Conservation (phyloP, 108 stramenopile genomes). For the Skeletonema costatum region DNA sequence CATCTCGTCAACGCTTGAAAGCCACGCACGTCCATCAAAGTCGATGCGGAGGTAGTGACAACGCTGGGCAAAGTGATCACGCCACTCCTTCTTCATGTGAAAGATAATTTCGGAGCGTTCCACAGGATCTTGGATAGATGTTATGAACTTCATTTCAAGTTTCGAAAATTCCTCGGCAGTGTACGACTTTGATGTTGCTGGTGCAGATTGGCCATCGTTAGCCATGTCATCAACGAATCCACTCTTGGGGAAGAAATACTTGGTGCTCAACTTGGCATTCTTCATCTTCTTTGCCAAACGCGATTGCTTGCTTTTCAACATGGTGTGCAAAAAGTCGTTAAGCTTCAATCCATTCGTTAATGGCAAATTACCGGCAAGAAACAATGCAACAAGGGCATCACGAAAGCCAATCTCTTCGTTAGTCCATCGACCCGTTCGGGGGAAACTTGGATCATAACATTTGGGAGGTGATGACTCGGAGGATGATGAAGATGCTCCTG, state of each 20-base stretch:
- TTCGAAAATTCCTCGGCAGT: conserved; percentile 54
- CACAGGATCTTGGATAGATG: conserved; percentile 55
- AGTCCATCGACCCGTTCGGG: conserved; percentile 80
- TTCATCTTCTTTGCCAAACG: conserved; percentile 91
- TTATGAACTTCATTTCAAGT: conserved; percentile 66
- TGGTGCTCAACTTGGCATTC: conserved; percentile 76
- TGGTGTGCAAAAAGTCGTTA: conserved; percentile 75
- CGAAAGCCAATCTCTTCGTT: conserved; percentile 68
- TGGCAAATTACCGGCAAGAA: conserved; percentile 68
- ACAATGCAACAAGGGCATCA: conserved; percentile 69
- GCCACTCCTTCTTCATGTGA: conserved; percentile 86
- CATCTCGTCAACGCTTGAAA: conserved; percentile 76
- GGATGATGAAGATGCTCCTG: neutral
- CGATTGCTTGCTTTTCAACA: conserved; percentile 85
- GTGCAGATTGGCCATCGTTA: neutral
- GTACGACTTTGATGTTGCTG: neutral
- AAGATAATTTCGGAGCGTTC: conserved; percentile 77
- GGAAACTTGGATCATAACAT: conserved; percentile 11
- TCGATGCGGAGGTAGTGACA: conserved; percentile 59
- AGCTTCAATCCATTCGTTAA: conserved; percentile 68
- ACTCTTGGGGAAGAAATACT: conserved; percentile 42
- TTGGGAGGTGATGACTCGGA: neutral
- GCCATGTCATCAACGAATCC: conserved; percentile 51
- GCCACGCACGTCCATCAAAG: conserved; percentile 70
- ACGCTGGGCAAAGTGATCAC: conserved; percentile 68